Evolutionary conservation across 257 asterid genomes (phyloP), one percentile per base, ranked within the genome.

Genomic region (Hygrophila difformis): DNA sequence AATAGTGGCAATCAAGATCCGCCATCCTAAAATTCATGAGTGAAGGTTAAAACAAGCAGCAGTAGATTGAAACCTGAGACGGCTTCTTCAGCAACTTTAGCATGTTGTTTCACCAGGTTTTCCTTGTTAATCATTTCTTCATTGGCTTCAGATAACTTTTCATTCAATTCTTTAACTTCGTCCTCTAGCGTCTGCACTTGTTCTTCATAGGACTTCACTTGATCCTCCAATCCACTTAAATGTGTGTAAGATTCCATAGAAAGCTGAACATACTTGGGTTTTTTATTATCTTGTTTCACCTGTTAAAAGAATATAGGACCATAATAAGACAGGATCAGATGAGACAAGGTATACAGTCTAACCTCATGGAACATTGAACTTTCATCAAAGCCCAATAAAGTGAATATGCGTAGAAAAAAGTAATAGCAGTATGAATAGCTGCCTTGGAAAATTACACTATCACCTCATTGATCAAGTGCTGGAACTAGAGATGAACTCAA

Each of bases 51-150:
- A 10, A 11, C 21, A 28, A 3, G 31, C 14, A 18, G 12, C 14
- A 51, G 39, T 35, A 31, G 41, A 44, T 45, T 18, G 21, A 53
- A 62, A 87, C 99, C 99, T 82, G 99, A 80, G 55, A 86, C 84
- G 24, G 99, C 99, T 60, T 91, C 96, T 76, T 91, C 96, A 46
- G 99, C 99, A 63, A 91, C 96, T 72, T 86, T 91, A 39, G 89
- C 78, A 50, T 91, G 99, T 40, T 91, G 99, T 60, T 91, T 91
- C 60, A 82, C 99, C 59, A 78, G 59, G 74, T 58, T 80, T 33
- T 82, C 99, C 65, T 91, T 78, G 46, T 70, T 67, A 1, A 73
- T 76, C 63, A 91, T 76, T 69, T 91, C 96, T 3, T 68, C 58
- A 37, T 74, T 66, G 17, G 95, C 92, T 60, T 74, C 83, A 9